phyloP scores from a whole-genome alignment of 1,284 basidiomycete species.

The Ganoderma sinense region DNA sequence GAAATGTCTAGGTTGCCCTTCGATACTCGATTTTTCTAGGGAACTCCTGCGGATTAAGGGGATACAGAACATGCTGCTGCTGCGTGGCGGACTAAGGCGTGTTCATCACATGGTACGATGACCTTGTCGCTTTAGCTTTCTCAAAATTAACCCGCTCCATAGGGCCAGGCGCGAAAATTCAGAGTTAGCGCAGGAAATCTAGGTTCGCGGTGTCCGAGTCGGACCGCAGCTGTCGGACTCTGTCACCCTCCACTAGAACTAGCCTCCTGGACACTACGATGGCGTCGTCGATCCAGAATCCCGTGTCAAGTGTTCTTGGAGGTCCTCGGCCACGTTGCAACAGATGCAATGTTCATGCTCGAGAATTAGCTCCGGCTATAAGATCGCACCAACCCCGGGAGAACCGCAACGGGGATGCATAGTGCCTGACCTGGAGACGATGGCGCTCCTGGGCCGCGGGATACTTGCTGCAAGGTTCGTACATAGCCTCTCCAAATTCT shows the following conservation, averaged over 20 bases:
- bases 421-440: not conserved
- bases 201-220: not conserved
- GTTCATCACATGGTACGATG: not conserved
- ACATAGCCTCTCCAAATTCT: not conserved
- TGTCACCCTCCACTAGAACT: not conserved
- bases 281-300: conserved; percentile 8
- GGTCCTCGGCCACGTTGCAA: not conserved
- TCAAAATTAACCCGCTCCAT: not conserved
- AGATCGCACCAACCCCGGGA: conserved; percentile 2
- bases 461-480: not conserved
- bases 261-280: not conserved
- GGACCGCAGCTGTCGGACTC: not conserved
- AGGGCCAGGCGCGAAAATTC: not conserved
- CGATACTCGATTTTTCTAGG: not conserved
- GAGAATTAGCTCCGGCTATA: not conserved
- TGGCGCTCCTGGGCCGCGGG: not conserved
- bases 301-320: conserved; percentile 7
- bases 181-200: not conserved
- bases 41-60: not conserved
- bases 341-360: not conserved
- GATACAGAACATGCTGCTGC: not conserved
- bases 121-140: not conserved
- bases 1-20: not conserved
- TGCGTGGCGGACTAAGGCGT: not conserved
- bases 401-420: not conserved